phyloP scores from a whole-genome alignment of 805 yeast species.

The Myxozyma geophila region DNA sequence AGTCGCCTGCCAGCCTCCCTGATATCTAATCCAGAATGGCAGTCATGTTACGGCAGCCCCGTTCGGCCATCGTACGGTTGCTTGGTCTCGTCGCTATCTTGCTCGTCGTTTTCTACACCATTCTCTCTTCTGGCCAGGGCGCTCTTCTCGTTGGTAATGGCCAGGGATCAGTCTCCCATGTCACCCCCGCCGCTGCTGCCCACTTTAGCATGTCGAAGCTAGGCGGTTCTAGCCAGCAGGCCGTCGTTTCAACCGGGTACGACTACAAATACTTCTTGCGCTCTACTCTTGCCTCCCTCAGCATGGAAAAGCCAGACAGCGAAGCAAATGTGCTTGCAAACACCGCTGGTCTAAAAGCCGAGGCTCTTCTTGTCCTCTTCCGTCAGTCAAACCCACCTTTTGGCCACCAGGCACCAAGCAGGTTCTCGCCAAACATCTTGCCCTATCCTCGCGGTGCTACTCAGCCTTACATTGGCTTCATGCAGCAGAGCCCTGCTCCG shows the following conservation, averaged over 20 bases:
- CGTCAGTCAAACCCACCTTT: slow-evolving; percentile 1
- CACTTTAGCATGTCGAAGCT: not conserved
- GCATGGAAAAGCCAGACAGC: not conserved
- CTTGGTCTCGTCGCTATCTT: too few relatives aligned
- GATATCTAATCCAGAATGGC: too few relatives aligned
- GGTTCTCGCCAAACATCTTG: slow-evolving; percentile 25
- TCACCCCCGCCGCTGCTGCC: too few relatives aligned
- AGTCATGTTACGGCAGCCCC: too few relatives aligned
- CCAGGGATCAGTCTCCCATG: not conserved
- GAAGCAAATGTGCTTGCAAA: slow-evolving; percentile 7
- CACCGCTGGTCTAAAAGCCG: slow-evolving; percentile 13
- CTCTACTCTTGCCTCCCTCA: not conserved
- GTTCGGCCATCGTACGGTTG: too few relatives aligned
- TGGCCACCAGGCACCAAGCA: slow-evolving; percentile 3
- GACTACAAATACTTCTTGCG: slow-evolving; percentile 9
- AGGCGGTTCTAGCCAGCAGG: not conserved
- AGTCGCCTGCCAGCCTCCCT: too few relatives aligned
- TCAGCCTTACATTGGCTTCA: slow-evolving; percentile 29
- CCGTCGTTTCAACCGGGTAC: not conserved
- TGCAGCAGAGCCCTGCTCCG: slow-evolving; percentile 16
- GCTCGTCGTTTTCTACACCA: too few relatives aligned
- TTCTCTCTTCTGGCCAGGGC: too few relatives aligned
- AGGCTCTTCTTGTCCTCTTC: not conserved
- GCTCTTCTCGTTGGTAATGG: too few relatives aligned
- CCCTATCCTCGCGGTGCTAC: slow-evolving; percentile 26